Percentiles rank a stretch among this genome's conserved stretches.
phyloP scores from a whole-genome alignment of 768 basidiomycete species.

The Leccinellum rugosiceps region DNA sequence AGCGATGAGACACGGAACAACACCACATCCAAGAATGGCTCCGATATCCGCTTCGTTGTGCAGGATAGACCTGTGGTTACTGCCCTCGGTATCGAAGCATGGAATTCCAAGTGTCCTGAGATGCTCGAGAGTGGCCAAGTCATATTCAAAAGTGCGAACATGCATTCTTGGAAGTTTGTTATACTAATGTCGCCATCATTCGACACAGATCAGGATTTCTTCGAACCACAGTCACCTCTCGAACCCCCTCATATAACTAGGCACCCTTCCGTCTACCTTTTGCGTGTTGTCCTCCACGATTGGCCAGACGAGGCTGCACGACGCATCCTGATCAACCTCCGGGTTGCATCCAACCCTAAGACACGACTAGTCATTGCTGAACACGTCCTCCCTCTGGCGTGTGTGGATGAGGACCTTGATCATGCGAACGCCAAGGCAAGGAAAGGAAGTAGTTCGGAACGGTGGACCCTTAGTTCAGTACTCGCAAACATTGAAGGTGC shows the following conservation, averaged over 20 bases:
- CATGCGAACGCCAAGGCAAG: slow-evolving; percentile 5
- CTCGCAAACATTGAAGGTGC: slow-evolving; percentile 49
- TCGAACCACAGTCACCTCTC: slow-evolving; percentile 51
- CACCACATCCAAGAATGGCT: slow-evolving; percentile 6
- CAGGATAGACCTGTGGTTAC: slow-evolving; percentile 59
- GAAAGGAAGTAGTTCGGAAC: slow-evolving; percentile 1
- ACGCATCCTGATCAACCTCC: slow-evolving; percentile 44
- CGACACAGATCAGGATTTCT: slow-evolving; percentile 67
- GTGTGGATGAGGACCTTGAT: slow-evolving; percentile 44
- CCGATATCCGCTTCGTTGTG: slow-evolving; percentile 49
- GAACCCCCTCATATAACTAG: slow-evolving; percentile 30
- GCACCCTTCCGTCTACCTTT: slow-evolving; percentile 60
- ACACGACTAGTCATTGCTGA: slow-evolving; percentile 72
- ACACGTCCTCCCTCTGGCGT: slow-evolving; percentile 67
- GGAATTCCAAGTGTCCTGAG: slow-evolving; percentile 57
- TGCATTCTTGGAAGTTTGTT: not conserved
- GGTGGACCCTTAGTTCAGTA: slow-evolving; percentile 29
- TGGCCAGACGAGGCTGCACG: slow-evolving; percentile 64
- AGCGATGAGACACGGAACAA: slow-evolving; percentile 10
- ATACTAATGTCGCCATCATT: not conserved
- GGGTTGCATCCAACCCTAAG: slow-evolving; percentile 33
- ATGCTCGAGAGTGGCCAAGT: slow-evolving; percentile 53
- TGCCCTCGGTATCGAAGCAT: slow-evolving; percentile 52
- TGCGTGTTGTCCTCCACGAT: slow-evolving; percentile 73
- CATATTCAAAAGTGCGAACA: slow-evolving; percentile 44